Evolutionary conservation across 148 eudicot species (phyloP).

Genomic region (Chenopodium album): DNA sequence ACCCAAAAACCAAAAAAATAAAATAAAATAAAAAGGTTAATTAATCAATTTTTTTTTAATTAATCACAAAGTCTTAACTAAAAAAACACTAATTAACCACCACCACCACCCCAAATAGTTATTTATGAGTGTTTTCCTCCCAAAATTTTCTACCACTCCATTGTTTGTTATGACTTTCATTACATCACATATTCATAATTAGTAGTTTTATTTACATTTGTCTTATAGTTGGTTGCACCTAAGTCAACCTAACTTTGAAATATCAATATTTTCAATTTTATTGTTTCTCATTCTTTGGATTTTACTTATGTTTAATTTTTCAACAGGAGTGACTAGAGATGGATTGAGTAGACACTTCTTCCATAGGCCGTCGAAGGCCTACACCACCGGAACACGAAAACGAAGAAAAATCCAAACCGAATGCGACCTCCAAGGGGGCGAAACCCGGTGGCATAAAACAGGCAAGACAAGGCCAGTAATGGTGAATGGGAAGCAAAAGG

Average conservation of each 20-base stretch:
- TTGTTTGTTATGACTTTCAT: slow-evolving; percentile 46
- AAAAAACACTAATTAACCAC: slow-evolving; percentile 15
- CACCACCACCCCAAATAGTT: slow-evolving; percentile 5
- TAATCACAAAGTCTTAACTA: slow-evolving; percentile 25
- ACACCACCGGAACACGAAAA: slow-evolving; percentile 95
- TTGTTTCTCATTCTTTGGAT: background rate
- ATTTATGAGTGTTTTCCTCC: background rate
- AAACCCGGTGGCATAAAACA: slow-evolving; percentile 97
- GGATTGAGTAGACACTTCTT: slow-evolving; percentile 96
- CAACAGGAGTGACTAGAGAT: slow-evolving; percentile 81
- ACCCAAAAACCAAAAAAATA: too few species aligned
- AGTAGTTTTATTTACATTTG: background rate
- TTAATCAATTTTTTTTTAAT: background rate
- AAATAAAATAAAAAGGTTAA: background rate
- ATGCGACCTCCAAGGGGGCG: slow-evolving; percentile 91
- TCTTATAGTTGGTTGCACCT: slow-evolving; percentile 64
- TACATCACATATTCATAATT: background rate
- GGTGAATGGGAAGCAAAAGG: slow-evolving; percentile 84
- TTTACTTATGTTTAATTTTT: background rate
- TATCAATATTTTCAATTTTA: background rate
- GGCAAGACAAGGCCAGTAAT: slow-evolving; percentile 93
- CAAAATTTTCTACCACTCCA: background rate
- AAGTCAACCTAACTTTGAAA: slow-evolving; percentile 67
- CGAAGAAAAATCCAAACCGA: slow-evolving; percentile 92
- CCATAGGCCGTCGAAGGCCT: slow-evolving; percentile 97